A percentile compares a stretch with the other conserved stretches of the same genome.
These are phyloP conservation scores for Diplodia seriata DNA, from an alignment of 2,329 filamentous ascomycete genomes.

Conservation along the genomic window DNA sequence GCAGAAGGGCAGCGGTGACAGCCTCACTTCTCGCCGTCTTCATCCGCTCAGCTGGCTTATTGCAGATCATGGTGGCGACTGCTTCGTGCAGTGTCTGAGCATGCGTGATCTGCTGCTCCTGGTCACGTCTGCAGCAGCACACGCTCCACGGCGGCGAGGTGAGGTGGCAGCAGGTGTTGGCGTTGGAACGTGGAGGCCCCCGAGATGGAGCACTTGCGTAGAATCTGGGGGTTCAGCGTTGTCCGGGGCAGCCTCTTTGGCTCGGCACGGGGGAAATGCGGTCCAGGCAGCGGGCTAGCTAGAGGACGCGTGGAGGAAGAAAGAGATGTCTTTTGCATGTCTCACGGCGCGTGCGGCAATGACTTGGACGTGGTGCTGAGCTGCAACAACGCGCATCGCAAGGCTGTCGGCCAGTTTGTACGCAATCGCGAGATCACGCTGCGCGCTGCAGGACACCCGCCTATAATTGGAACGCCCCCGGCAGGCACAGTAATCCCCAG, in stretches of 20 bases:
- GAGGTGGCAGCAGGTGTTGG: background rate
- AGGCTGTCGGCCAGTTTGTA: conserved; percentile 1
- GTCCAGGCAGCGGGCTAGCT: conserved; percentile 1
- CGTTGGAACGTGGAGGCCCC: background rate
- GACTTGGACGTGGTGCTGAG: background rate
- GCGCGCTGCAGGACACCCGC: conserved; percentile 8
- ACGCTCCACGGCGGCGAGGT: background rate
- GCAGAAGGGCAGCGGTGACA: background rate
- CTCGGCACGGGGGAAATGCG: background rate
- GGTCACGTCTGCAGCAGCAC: conserved; percentile 7
- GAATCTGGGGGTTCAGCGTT: no score
- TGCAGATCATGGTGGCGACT: conserved; percentile 14
- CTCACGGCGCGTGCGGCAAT: conserved; percentile 6
- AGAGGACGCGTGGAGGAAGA: conserved; percentile 3
- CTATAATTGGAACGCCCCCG: conserved; percentile 15
- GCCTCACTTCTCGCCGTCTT: conserved; percentile 24
- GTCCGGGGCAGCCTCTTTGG: background rate
- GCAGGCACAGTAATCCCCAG: conserved; percentile 16
- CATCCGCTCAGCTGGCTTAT: conserved; percentile 3
- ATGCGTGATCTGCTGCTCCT: conserved; percentile 6
- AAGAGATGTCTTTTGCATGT: background rate
- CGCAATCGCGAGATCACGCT: conserved; percentile 2
- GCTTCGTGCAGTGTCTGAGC: conserved; percentile 17
- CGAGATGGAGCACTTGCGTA: background rate
- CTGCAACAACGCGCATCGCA: conserved; percentile 27